Percentiles rank a stretch among this genome's conserved stretches.
phyloP scores from a whole-genome alignment of 1,139 yeast genomes.

The Sugiyamaella grinbergsii region DNA sequence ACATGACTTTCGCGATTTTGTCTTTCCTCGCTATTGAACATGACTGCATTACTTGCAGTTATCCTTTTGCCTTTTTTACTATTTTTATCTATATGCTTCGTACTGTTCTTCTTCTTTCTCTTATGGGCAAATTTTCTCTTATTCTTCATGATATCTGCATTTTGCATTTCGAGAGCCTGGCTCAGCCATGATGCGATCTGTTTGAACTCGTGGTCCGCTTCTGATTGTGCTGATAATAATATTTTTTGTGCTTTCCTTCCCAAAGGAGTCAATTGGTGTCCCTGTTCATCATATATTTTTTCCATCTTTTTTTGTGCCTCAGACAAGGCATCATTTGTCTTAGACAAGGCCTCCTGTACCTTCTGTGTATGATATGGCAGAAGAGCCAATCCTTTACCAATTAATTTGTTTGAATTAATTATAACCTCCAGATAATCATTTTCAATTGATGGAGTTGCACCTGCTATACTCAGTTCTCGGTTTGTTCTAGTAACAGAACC shows the following conservation, averaged over 20 bases:
- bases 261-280: not conserved
- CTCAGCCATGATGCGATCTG: not conserved
- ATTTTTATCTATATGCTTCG: not conserved
- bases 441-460: not conserved
- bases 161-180: not conserved
- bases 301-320: conserved; percentile 1
- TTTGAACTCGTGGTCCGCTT: conserved; percentile 5
- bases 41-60: not conserved
- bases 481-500: not conserved
- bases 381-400: not conserved
- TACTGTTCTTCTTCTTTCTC: not conserved
- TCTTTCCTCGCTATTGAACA: not conserved
- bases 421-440: conserved; percentile 7
- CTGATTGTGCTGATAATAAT: conserved; percentile 2
- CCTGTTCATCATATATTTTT: not conserved
- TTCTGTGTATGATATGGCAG: not conserved
- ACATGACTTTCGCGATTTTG: not conserved
- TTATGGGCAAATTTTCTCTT: not conserved
- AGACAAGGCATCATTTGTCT: not conserved
- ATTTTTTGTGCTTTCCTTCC: conserved; percentile 3
- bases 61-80: not conserved
- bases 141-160: not conserved
- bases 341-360: not conserved
- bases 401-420: not conserved
- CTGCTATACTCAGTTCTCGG: not conserved